phyloP scores from a whole-genome alignment of 2,329 filamentous ascomycete species.

The Falciphora oryzae region DNA sequence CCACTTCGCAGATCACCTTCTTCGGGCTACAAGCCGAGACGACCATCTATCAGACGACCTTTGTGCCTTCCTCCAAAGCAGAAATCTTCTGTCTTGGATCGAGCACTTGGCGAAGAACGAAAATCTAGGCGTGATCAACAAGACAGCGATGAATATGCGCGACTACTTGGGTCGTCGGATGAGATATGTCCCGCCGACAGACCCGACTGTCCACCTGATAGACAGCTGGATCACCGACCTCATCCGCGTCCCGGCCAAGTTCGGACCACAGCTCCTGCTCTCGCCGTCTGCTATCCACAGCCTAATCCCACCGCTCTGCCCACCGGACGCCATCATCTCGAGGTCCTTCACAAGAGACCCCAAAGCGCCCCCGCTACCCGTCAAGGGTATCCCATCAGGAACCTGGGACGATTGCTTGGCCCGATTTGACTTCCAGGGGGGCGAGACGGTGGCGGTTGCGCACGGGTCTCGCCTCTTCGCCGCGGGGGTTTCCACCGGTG shows the following conservation, averaged over 20 bases:
- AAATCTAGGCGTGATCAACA: constrained; percentile 19
- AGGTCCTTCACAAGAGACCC: constrained; percentile 15
- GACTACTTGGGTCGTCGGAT: constrained; percentile 21
- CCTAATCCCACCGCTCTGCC: constrained; percentile 28
- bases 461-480: constrained; percentile 24
- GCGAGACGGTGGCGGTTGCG: constrained; percentile 20
- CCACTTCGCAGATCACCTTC: constrained; percentile 29
- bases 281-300: constrained; percentile 28
- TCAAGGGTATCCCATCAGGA: constrained; percentile 18
- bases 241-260: constrained; percentile 26
- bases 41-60: constrained; percentile 44
- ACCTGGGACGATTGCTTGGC: constrained; percentile 29
- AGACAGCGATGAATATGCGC: constrained; percentile 25
- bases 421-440: constrained; percentile 21
- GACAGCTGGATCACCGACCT: constrained; percentile 27
- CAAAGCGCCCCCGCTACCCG: constrained; percentile 11
- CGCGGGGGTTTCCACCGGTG: constrained; percentile 24
- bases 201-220: constrained; percentile 18
- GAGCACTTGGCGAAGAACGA: constrained; percentile 22
- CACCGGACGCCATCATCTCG: constrained; percentile 24
- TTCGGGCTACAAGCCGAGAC: constrained; percentile 19
- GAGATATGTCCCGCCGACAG: constrained; percentile 19
- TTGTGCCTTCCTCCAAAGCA: constrained; percentile 52
- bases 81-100: constrained; percentile 25
- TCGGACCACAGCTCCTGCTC: constrained; percentile 22